Conservation (phyloP, 73 alveolate genomes). For the Breviolum minutum region DNA sequence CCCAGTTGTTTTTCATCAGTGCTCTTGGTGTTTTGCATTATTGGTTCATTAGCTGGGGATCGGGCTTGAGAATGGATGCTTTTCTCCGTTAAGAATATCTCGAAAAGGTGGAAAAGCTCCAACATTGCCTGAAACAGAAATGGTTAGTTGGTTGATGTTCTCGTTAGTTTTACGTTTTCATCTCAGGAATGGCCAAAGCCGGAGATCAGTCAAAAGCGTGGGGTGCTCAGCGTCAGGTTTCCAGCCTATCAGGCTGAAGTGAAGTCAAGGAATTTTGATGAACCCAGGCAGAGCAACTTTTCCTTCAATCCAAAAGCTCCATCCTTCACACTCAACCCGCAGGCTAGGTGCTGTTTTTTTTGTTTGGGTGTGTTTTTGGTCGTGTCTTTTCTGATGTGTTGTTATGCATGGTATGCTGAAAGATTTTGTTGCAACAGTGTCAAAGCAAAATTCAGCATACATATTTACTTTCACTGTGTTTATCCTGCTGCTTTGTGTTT, state of each 20-base stretch:
- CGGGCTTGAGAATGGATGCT: background rate
- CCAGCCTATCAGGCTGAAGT: no score
- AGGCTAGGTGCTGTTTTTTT: background rate
- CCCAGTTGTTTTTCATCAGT: background rate
- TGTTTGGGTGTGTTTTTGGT: background rate
- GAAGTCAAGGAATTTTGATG: background rate
- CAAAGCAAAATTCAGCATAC: no score
- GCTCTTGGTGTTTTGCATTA: no score
- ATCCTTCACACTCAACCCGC: constrained; percentile 82
- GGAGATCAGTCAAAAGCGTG: constrained; percentile 66
- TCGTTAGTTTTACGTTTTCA: background rate
- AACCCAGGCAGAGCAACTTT: constrained; percentile 32
- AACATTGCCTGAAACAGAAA: background rate
- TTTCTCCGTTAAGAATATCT: background rate
- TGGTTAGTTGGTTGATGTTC: background rate
- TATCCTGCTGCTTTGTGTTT: background rate
- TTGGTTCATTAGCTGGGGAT: background rate
- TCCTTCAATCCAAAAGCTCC: constrained; percentile 81
- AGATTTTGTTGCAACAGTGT: background rate
- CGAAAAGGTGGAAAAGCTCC: background rate
- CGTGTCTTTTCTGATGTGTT: no score
- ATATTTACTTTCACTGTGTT: background rate
- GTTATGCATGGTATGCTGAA: no score
- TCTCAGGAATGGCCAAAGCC: constrained; percentile 74
- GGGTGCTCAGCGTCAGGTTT: background rate